phyloP scores from a whole-genome alignment of 768 basidiomycete genomes.

The Albatrellus ellisii region DNA sequence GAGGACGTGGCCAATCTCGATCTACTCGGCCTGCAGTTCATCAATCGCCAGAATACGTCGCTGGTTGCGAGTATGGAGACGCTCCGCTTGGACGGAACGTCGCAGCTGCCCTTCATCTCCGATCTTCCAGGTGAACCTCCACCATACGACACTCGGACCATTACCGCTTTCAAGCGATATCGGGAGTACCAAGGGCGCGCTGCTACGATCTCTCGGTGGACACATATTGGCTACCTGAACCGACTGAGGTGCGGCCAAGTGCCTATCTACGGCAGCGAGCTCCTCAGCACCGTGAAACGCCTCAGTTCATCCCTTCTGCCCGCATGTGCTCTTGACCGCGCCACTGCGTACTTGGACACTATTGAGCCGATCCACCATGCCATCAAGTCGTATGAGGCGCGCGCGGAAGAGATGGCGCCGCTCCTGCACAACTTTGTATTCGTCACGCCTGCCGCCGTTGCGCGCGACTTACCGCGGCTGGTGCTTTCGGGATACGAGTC shows the following conservation, averaged over 20 bases:
- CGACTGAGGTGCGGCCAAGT: constrained; percentile 41
- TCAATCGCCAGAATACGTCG: constrained; percentile 40
- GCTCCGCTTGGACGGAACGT: constrained; percentile 44
- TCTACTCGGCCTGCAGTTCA: constrained; percentile 50
- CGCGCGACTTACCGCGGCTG: constrained; percentile 55
- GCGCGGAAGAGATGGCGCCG: constrained; percentile 39
- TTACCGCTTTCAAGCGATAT: constrained; percentile 52
- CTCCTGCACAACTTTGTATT: constrained; percentile 65
- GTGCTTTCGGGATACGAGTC: constrained; percentile 35
- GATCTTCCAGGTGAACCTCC: constrained; percentile 53
- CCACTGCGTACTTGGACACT: constrained; percentile 29
- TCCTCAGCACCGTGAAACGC: constrained; percentile 24
- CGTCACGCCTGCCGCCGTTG: constrained; percentile 67
- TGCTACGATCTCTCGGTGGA: constrained; percentile 45
- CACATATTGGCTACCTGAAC: constrained; percentile 64
- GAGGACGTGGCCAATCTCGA: constrained; percentile 44
- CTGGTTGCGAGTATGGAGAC: constrained; percentile 40
- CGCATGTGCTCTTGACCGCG: constrained; percentile 27
- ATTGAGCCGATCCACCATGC: constrained; percentile 28
- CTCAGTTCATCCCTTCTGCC: constrained; percentile 41
- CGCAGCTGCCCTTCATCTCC: constrained; percentile 35
- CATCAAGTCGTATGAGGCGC: constrained; percentile 51
- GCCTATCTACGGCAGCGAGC: constrained; percentile 24
- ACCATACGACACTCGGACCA: constrained; percentile 60
- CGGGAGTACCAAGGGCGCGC: constrained; percentile 33